phyloP scores from a whole-genome alignment of 2,329 filamentous ascomycete species.

The Neofusicoccum sp. region DNA sequence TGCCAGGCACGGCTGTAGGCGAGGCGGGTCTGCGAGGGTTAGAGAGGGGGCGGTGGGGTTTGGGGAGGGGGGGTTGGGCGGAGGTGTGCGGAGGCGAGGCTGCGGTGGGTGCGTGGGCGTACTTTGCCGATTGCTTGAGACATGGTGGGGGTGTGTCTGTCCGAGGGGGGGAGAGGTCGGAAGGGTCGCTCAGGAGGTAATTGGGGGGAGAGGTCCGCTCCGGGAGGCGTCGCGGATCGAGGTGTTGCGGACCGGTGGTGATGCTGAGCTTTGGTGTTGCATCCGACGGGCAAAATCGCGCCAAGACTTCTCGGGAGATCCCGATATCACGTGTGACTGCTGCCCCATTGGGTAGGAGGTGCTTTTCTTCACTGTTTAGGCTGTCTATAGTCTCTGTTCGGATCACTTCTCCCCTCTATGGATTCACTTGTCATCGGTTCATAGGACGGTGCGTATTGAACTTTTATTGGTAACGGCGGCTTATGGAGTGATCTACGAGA shows the following conservation, averaged over 20 bases:
- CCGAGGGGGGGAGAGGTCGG: conserved; percentile 28
- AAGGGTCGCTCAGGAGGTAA: background rate
- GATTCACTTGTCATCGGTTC: too few species aligned
- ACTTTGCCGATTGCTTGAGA: conserved; percentile 79
- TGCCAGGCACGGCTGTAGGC: conserved; percentile 98
- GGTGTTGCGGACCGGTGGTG: background rate
- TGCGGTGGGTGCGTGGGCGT: conserved; percentile 36
- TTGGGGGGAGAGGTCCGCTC: background rate
- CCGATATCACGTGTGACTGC: background rate
- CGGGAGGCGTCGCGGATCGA: background rate
- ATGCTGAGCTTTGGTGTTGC: conserved; percentile 9
- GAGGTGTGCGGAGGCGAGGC: conserved; percentile 1
- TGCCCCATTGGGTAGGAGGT: background rate
- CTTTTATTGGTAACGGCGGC: too few species aligned
- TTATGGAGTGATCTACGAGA: too few species aligned
- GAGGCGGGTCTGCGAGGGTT: conserved; percentile 72
- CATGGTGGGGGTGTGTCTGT: conserved; percentile 54
- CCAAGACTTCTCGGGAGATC: conserved; percentile 13
- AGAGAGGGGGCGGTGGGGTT: conserved; percentile 5
- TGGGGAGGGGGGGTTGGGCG: background rate
- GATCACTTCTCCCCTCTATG: background rate
- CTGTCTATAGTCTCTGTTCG: background rate
- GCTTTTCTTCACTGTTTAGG: background rate
- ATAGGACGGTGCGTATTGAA: too few species aligned
- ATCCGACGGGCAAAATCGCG: conserved; percentile 19